Conservation (phyloP, 2,329 filamentous ascomycete genomes). For the Acarospora socialis region DNA sequence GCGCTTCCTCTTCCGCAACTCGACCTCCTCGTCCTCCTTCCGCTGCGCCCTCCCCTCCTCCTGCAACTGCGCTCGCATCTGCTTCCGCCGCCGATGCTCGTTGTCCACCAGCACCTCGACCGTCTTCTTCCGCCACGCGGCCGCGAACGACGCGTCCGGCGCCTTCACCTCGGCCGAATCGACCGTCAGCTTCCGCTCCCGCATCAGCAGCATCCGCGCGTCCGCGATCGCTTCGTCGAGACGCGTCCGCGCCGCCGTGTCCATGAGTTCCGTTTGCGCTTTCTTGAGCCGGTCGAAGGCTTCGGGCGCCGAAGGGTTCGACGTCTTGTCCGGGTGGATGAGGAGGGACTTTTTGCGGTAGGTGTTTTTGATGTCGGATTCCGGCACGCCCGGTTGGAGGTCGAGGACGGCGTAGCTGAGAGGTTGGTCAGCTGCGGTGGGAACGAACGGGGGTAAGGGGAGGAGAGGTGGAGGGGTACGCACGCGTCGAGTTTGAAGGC, state of each 20-base stretch:
- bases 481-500: constrained; percentile 70
- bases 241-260: constrained; percentile 76
- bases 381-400: constrained; percentile 85
- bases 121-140: constrained; percentile 80
- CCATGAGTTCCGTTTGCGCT: constrained; percentile 77
- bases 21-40: constrained; percentile 71
- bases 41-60: constrained; percentile 86
- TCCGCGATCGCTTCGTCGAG: constrained; percentile 94
- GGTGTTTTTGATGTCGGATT: constrained; percentile 85
- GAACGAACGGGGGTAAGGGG: constrained; percentile 4
- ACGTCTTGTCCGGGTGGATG: constrained; percentile 96
- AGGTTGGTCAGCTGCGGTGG: constrained; percentile 1
- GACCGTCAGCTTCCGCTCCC: constrained; percentile 83
- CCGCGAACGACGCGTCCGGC: constrained; percentile 52
- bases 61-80: constrained; percentile 88
- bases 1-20: constrained; percentile 67
- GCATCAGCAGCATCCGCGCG: constrained; percentile 84
- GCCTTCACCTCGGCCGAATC: constrained; percentile 72
- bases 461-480: constrained; percentile 17
- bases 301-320: constrained; percentile 78
- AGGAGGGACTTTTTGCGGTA: constrained; percentile 98
- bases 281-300: constrained; percentile 96
- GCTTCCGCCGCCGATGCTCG: constrained; percentile 67
- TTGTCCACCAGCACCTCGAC: constrained; percentile 85
- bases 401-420: constrained; percentile 79